Evolutionary conservation across 2,329 filamentous ascomycete genomes (phyloP).

Genomic region (Cryphonectria japonica): DNA sequence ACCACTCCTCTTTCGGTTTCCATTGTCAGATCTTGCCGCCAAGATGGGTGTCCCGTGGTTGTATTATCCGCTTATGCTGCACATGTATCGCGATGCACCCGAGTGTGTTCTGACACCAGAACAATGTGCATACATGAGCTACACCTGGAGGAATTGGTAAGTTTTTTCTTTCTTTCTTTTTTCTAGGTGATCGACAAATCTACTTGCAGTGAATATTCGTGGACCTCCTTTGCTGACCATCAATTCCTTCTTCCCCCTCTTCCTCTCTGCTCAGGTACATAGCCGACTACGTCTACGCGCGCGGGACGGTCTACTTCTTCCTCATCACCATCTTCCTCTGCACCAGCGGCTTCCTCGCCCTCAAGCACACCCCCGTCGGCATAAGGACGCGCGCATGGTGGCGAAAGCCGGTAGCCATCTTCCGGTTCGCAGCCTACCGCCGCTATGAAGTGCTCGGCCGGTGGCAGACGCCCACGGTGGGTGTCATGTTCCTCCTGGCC

Average conservation of each 20-base stretch:
- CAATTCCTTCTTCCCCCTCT: not conserved
- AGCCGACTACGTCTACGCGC: slow-evolving; percentile 26
- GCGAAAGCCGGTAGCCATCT: slow-evolving; percentile 18
- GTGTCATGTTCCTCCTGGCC: slow-evolving; percentile 11
- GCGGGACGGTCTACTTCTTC: slow-evolving; percentile 26
- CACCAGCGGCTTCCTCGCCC: slow-evolving; percentile 13
- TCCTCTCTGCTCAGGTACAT: slow-evolving; percentile 13
- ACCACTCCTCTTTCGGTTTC: not conserved
- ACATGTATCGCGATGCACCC: slow-evolving; percentile 15
- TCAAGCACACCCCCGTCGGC: slow-evolving; percentile 6
- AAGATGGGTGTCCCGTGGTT: slow-evolving; percentile 19
- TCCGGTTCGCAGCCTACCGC: slow-evolving; percentile 15
- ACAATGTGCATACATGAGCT: slow-evolving; percentile 11
- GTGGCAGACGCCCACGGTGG: slow-evolving; percentile 12
- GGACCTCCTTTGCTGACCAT: not conserved
- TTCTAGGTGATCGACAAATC: too few species aligned
- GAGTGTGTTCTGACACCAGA: slow-evolving; percentile 16
- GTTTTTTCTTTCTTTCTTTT: not conserved
- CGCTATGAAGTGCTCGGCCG: slow-evolving; percentile 5
- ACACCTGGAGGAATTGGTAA: slow-evolving; percentile 13
- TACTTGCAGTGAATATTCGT: not conserved
- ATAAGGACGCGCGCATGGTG: not conserved
- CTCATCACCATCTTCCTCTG: slow-evolving; percentile 20
- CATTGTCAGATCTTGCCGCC: not conserved
- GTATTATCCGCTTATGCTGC: slow-evolving; percentile 13